Percentiles rank a stretch among this genome's conserved stretches.
Conservation (phyloP, 1,284 basidiomycete species). For the Pulveroboletus ridleyi region DNA sequence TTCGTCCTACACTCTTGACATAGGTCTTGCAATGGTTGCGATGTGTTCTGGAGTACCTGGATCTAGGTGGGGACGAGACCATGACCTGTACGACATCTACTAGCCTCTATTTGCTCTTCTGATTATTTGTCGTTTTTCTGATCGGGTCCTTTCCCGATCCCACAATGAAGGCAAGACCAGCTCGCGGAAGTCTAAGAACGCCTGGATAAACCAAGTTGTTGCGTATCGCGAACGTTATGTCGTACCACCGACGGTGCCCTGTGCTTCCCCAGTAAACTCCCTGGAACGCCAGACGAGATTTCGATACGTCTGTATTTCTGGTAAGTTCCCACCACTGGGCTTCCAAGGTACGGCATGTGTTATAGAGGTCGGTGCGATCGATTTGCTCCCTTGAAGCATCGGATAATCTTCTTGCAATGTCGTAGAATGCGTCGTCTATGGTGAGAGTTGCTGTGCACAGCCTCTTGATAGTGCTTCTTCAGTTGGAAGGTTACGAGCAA, state of each 20-base stretch:
- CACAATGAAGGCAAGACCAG: slow-evolving; percentile 24
- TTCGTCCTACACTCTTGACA: slow-evolving; percentile 29
- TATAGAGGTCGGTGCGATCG: slow-evolving; percentile 17
- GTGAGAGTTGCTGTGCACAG: slow-evolving; percentile 22
- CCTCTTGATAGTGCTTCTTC: slow-evolving; percentile 24
- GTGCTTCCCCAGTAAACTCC: slow-evolving; percentile 30
- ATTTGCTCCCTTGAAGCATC: slow-evolving; percentile 18
- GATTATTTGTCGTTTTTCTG: slow-evolving; percentile 27
- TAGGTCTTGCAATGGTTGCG: slow-evolving; percentile 25
- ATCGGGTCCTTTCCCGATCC: slow-evolving; percentile 12
- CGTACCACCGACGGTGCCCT: slow-evolving; percentile 27
- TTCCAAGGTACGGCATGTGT: slow-evolving; percentile 22
- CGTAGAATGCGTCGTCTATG: slow-evolving; percentile 27
- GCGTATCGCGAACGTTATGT: not conserved
- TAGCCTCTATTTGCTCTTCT: slow-evolving; percentile 18
- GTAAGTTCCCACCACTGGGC: slow-evolving; percentile 8
- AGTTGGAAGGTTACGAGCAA: slow-evolving; percentile 17
- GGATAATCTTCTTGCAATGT: slow-evolving; percentile 19
- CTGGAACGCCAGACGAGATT: slow-evolving; percentile 28
- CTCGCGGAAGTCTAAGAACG: slow-evolving; percentile 24
- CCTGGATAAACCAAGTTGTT: not conserved
- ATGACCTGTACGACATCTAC: no score
- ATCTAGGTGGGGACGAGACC: slow-evolving; percentile 9
- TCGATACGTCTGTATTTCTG: slow-evolving; percentile 19
- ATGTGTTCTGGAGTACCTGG: slow-evolving; percentile 22